Conservation (phyloP, 306 rosid species). For the Cucumis melo region DNA sequence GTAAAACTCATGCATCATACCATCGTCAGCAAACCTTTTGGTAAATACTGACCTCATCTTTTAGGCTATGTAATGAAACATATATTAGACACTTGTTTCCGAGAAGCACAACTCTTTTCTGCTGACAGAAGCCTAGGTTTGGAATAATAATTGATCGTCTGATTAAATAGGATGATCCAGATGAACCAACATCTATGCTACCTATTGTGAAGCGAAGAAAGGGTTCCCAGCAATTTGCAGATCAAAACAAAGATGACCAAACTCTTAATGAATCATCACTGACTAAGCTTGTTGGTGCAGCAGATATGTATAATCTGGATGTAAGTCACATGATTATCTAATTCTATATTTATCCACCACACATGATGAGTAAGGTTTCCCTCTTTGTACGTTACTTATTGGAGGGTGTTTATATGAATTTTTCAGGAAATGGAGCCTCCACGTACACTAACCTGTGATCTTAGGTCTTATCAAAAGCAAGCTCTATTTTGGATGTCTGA, state of each 20-base stretch:
- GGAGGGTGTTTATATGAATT: background rate
- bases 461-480: conserved; percentile 84
- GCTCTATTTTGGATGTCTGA: conserved; percentile 81
- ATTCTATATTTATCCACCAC: background rate
- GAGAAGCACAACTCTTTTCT: background rate
- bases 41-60: background rate
- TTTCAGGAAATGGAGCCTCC: conserved; percentile 73
- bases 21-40: background rate
- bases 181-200: conserved; percentile 31
- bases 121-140: background rate
- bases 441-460: conserved; percentile 28
- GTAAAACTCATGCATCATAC: background rate
- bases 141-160: background rate
- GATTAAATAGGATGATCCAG: conserved; percentile 33
- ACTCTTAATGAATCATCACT: conserved; percentile 57
- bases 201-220: conserved; percentile 27
- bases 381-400: background rate
- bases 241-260: conserved; percentile 44
- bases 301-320: conserved; percentile 58
- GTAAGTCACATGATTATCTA: conserved; percentile 18
- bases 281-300: conserved; percentile 61
- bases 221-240: conserved; percentile 28
- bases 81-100: background rate
- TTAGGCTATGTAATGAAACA: background rate
- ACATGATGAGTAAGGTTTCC: background rate